Evolutionary conservation across 1,284 basidiomycete species (phyloP).

Genomic region (Malassezia brasiliensis): DNA sequence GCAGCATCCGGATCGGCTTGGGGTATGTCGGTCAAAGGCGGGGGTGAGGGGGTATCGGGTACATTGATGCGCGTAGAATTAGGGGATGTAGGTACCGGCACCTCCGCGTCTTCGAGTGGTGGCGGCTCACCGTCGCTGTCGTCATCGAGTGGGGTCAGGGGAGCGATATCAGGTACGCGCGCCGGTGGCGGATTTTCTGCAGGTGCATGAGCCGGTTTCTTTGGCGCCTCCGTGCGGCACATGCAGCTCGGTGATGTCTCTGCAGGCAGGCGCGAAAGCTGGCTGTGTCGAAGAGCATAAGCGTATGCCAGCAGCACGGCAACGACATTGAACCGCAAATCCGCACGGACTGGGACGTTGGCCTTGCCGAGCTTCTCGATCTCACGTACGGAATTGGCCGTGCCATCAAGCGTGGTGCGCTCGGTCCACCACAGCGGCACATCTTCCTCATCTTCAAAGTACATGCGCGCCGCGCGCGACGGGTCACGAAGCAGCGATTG

Average conservation of each 20-base stretch:
- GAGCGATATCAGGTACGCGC: too few relatives aligned
- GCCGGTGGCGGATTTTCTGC: too few relatives aligned
- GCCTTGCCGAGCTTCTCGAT: background rate
- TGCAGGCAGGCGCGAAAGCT: too few relatives aligned
- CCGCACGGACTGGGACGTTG: background rate
- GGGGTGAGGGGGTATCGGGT: background rate
- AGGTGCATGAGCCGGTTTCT: too few relatives aligned
- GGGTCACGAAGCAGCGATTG: conserved; percentile 18
- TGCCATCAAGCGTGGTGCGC: background rate
- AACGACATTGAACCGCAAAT: conserved; percentile 8
- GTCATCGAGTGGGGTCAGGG: background rate
- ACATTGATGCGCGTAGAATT: too few relatives aligned
- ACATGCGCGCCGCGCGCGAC: conserved; percentile 12
- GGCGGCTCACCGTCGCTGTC: conserved; percentile 11
- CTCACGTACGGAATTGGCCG: conserved; percentile 4
- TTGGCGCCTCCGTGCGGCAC: too few relatives aligned
- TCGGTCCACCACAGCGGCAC: conserved; percentile 1
- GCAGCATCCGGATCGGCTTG: too few relatives aligned
- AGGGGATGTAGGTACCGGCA: background rate
- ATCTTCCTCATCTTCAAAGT: conserved; percentile 7
- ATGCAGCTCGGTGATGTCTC: too few relatives aligned
- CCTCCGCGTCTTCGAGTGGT: background rate
- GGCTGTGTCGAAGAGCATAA: conserved; percentile 23
- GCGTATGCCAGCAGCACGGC: conserved; percentile 23
- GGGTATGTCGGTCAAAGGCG: background rate